Base-by-base conservation (phyloP, 306 rosid genomes). In the Astragalus glycyphyllos region DNA sequence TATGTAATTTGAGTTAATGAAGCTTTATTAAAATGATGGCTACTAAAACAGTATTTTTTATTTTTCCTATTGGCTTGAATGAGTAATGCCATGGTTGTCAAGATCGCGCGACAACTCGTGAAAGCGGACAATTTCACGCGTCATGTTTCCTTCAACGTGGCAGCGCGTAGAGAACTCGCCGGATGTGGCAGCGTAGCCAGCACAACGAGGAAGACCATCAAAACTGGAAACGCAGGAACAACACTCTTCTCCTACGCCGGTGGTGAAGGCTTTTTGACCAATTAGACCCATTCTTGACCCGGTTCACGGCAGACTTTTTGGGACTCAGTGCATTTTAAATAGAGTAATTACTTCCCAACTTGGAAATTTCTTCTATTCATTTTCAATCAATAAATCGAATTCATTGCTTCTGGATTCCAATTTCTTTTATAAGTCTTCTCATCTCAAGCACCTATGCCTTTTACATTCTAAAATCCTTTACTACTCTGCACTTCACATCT, bases 301-400 rank as follows among this genome's bases (percentile, higher is more conserved):
- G 31, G 31, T 26, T 26, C 31, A 4, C 31, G 3, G 31, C 31
- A 26, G 4, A 2, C 3, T 53, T 50, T 51, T 53, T 10, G 13
- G 32, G 58, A 20, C 58, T 20, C 32, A 20, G 14, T 20, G 58
- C 35, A 53, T 53, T 53, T 20, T 20, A 8, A 53, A 17, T 17
- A 53, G 8, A 53, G 58, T 54, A 23, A 54, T 55, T 54, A 54
- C 37, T 54, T 54, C 14, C 37, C 37, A 54, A 54, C 14, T 54
- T 55, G 15, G 15, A 35, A 20, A 55, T 9, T 26, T 55, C 5
- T 13, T 20, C 59, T 14, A 10, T 10, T 55, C 37, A 55, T 26
- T 55, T 55, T 55, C 60, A 20, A 23, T 15, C 8, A 55, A 55
- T 26, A 11, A 55, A 55, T 26, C 60, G 8, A 15, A 8, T 55